Base-by-base conservation (phyloP, 108 stramenopile genomes). In the Cyclotella sp. region DNA sequence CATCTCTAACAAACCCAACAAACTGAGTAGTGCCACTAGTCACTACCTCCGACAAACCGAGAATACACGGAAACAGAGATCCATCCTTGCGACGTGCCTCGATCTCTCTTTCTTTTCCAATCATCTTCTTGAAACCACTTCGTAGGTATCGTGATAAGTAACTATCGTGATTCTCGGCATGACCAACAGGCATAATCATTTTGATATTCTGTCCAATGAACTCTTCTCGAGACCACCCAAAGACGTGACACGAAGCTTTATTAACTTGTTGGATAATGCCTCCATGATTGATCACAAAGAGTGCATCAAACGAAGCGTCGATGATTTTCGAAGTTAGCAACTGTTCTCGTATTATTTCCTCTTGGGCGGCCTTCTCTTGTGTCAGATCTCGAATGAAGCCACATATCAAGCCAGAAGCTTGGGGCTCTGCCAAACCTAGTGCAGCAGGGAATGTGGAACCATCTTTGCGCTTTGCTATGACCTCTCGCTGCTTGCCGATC, bases 341-440 rank as follows among this genome's bases (percentile, higher is more conserved):
- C 29, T 76, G 59, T 44, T 84, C 58, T 42, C 40, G 27, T 41
- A 52, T 30, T 21, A 85, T 39, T 34, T 78, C 53, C 3, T 30
- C 62, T 60, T 82, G 72, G 9, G 81, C 71, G 55, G 63, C 43
- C 55, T 78, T 73, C 30, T 55, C 65, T 9, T 53, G 47, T 0
- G 84, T 75, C 67, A 85, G 61, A 41, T 82, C 80, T 53, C 63
- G 46, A 22, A 81, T 51, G 68, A 78, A 82, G 5, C 70, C 84
- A 46, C 53, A 75, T 63, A 81, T 77, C 34, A 63, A 60, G 11
- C 54, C 72, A n/a, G 63, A 7, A 26, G 51, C 73, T 28, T 68
- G 46, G 15, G 58, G 44, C 47, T 68, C n/a, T 26, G 26, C 62
- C 41, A 63, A 63, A 43, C 62, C 62, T n/a, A 63, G 43, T 6